These are phyloP conservation scores for Phytophthora chlamydospora DNA, from an alignment of 352 stramenopile genomes.

Conservation along the genomic window DNA sequence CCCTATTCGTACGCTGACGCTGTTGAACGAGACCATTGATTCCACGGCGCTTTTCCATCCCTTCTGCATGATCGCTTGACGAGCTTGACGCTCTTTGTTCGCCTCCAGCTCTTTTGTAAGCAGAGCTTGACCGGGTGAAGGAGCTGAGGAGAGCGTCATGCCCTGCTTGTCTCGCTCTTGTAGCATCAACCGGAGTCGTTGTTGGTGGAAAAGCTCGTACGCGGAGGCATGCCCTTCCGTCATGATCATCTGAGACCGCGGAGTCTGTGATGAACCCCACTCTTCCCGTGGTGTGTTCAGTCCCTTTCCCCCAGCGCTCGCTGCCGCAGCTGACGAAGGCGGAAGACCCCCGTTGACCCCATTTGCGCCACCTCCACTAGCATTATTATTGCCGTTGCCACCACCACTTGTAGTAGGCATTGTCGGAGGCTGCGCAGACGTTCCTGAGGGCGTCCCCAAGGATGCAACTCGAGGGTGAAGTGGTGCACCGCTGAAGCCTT, in stretches of 20 bases:
- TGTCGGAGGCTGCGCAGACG: constrained; percentile 24
- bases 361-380: constrained; percentile 8
- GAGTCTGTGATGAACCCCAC: constrained; percentile 87
- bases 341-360: constrained; percentile 36
- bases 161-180: constrained; percentile 85
- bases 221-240: constrained; percentile 82
- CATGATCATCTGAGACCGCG: constrained; percentile 82
- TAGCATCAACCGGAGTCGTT: constrained; percentile 83
- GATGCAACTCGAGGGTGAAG: constrained; percentile 37
- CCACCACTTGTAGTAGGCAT: constrained; percentile 16
- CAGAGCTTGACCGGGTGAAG: constrained; percentile 84
- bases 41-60: constrained; percentile 88
- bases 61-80: constrained; percentile 90
- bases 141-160: constrained; percentile 74
- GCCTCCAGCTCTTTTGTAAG: constrained; percentile 89
- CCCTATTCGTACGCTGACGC: constrained; percentile 42
- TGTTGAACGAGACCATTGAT: constrained; percentile 80
- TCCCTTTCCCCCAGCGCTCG: constrained; percentile 45
- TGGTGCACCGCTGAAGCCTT: constrained; percentile 48
- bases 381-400: constrained; percentile 21
- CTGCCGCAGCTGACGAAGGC: constrained; percentile 41
- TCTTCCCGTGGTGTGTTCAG: constrained; percentile 83
- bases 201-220: constrained; percentile 89
- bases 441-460: constrained; percentile 30
- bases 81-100: constrained; percentile 89